Evolutionary conservation across 148 eudicot genomes (phyloP).

Genomic region (Hydrangea macrophylla): DNA sequence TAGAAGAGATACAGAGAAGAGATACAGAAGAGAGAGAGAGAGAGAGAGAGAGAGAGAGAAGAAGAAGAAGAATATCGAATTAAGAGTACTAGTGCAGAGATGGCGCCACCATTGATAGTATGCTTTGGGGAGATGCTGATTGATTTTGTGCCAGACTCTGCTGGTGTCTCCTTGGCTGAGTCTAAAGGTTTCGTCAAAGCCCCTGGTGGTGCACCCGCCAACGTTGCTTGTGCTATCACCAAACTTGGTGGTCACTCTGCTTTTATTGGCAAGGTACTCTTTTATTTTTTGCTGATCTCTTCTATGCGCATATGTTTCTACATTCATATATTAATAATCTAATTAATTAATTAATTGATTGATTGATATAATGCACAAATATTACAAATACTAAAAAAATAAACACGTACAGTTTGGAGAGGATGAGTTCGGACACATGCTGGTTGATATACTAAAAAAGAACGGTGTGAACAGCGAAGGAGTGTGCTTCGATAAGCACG

Average conservation of each 20-base stretch:
- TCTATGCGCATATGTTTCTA: background rate
- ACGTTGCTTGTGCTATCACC: constrained; percentile 51
- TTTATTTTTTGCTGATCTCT: background rate
- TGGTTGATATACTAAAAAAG: constrained; percentile 43
- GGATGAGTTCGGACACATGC: constrained; percentile 64
- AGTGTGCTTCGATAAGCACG: constrained; percentile 36
- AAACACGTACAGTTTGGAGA: constrained; percentile 65
- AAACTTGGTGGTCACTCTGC: constrained; percentile 57
- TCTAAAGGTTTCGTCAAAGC: constrained; percentile 55
- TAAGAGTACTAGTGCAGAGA: too few species aligned
- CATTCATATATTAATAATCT: background rate
- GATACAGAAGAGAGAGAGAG: too few species aligned
- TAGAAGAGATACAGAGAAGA: too few species aligned
- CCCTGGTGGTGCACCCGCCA: constrained; percentile 77
- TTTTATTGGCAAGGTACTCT: constrained; percentile 57
- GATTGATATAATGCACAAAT: too few species aligned
- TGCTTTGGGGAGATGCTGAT: constrained; percentile 68
- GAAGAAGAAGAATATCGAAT: too few species aligned
- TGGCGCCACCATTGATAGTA: constrained; percentile 32
- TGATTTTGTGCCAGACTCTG: constrained; percentile 51
- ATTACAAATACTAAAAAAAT: too few species aligned
- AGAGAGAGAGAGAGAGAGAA: too few species aligned
- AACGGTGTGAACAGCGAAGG: constrained; percentile 50
- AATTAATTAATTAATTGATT: too few species aligned
- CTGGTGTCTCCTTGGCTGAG: constrained; percentile 62